phyloP scores from a whole-genome alignment of 768 basidiomycete species.

The Polyporus arcularius region DNA sequence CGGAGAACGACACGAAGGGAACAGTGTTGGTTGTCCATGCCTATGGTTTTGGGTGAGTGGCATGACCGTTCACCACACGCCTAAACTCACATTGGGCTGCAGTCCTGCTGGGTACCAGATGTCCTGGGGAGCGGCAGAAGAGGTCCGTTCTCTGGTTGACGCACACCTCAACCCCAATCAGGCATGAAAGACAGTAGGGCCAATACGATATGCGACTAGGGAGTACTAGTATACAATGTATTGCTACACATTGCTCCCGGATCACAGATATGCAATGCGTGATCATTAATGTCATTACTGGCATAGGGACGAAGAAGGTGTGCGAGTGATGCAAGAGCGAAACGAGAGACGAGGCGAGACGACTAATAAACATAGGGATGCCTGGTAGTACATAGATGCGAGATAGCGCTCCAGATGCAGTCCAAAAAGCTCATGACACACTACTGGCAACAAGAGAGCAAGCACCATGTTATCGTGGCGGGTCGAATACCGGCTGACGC shows the following conservation, averaged over 20 bases:
- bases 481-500: conserved; percentile 13
- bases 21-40: conserved; percentile 50
- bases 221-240: not conserved
- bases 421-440: not conserved
- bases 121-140: conserved; percentile 32
- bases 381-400: conserved; percentile 15
- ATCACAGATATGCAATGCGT: not conserved
- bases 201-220: too few relatives aligned
- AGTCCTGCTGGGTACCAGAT: conserved; percentile 32
- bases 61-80: not conserved
- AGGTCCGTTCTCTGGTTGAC: conserved; percentile 22
- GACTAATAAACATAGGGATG: conserved; percentile 20
- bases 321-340: conserved; percentile 4
- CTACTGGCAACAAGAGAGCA: not conserved
- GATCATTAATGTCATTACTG: not conserved
- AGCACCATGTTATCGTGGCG: conserved; percentile 5
- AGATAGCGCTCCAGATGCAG: conserved; percentile 5
- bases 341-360: not conserved
- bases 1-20: conserved; percentile 21
- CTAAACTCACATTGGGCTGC: not conserved
- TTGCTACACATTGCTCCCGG: not conserved
- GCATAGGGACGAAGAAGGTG: not conserved
- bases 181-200: too few relatives aligned
- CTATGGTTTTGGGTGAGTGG: conserved; percentile 58
- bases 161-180: conserved; percentile 11